A percentile compares a stretch with the other conserved stretches of the same genome.
Conservation (phyloP, 495 filamentous ascomycete species). For the Penicillium pulvis region DNA sequence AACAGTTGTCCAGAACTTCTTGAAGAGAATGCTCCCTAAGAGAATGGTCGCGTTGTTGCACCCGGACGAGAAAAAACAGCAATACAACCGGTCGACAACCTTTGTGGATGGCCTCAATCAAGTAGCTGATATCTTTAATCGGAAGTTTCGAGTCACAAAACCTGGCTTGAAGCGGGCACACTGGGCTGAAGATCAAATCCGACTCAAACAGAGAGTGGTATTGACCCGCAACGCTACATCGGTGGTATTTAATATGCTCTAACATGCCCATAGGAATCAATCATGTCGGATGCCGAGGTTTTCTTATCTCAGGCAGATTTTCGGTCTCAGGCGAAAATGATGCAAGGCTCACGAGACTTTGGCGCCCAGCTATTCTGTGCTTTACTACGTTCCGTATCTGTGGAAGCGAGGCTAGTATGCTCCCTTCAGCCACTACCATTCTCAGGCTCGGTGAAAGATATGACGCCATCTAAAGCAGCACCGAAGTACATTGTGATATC, state of each 20-base stretch:
- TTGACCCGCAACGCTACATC: neutral
- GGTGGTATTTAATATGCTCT: neutral
- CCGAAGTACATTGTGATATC: constrained; percentile 40
- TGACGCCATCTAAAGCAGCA: constrained; percentile 40
- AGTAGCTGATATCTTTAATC: constrained; percentile 64
- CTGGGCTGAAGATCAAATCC: constrained; percentile 68
- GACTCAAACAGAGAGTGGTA: constrained; percentile 58
- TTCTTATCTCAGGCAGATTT: constrained; percentile 70
- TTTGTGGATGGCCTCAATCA: constrained; percentile 78
- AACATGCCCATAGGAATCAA: constrained; percentile 30
- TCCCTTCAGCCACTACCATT: constrained; percentile 86
- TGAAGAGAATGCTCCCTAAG: constrained; percentile 62
- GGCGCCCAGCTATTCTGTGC: constrained; percentile 91
- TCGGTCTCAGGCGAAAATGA: constrained; percentile 58
- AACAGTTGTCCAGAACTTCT: constrained; percentile 36
- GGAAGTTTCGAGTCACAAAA: constrained; percentile 67
- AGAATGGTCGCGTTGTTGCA: constrained; percentile 64
- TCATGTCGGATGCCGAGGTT: constrained; percentile 42
- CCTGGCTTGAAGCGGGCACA: constrained; percentile 68
- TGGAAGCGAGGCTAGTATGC: constrained; percentile 87
- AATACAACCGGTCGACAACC: constrained; percentile 69
- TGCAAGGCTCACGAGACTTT: constrained; percentile 82
- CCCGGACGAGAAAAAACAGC: constrained; percentile 61
- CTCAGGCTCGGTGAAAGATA: constrained; percentile 56
- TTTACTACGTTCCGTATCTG: constrained; percentile 71